A percentile compares a stretch with the other conserved stretches of the same genome.
phyloP scores from a whole-genome alignment of 768 basidiomycete genomes.

The Dictyophora rubrovolvata region DNA sequence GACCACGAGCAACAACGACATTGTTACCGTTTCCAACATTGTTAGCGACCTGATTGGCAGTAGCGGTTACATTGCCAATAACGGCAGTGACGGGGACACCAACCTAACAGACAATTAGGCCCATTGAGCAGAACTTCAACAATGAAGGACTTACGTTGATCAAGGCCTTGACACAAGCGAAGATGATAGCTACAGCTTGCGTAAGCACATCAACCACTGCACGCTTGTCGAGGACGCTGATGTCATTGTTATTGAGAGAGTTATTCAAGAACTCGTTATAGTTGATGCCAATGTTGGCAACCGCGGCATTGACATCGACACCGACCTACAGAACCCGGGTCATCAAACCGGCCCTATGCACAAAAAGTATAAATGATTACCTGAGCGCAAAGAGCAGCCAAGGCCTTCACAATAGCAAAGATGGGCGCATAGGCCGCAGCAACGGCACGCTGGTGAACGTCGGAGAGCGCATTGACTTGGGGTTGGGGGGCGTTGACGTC shows the following conservation, averaged over 20 bases:
- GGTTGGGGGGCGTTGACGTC: background rate
- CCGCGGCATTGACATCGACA: background rate
- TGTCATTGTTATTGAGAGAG: background rate
- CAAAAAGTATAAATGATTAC: no score
- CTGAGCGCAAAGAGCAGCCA: background rate
- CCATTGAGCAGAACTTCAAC: background rate
- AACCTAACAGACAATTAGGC: background rate
- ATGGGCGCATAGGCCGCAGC: background rate
- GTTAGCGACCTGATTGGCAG: background rate
- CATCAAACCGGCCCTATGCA: no score
- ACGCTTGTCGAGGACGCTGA: background rate
- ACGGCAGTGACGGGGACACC: background rate
- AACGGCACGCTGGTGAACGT: background rate
- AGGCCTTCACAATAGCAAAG: background rate
- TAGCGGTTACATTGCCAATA: background rate
- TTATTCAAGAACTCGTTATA: background rate
- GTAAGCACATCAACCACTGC: background rate
- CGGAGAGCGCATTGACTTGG: background rate
- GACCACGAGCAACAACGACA: background rate
- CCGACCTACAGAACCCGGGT: background rate
- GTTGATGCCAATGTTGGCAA: background rate
- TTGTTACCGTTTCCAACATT: background rate
- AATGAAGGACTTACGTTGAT: background rate
- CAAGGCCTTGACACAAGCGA: background rate
- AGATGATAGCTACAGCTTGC: background rate